These are phyloP conservation scores for Lichtheimia ramosa DNA, from an alignment of 371 early-diverging fungal genomes.

Conservation along the genomic window DNA sequence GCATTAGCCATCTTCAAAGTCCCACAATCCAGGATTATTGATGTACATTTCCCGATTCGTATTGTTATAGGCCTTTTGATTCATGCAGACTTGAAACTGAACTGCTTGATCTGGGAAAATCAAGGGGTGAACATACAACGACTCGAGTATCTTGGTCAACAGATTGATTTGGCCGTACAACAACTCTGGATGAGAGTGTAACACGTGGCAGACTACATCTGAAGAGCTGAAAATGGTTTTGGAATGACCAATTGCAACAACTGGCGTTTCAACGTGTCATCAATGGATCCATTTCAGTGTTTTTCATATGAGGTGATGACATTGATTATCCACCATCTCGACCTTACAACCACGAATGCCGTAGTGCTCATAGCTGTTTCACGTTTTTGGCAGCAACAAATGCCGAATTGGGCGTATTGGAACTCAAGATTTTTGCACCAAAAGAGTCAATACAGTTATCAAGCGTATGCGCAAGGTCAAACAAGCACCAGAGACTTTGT, in stretches of 20 bases:
- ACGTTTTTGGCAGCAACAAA: too few relatives aligned
- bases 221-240: slow-evolving; percentile 10
- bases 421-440: too few relatives aligned
- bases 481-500: not conserved
- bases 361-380: too few relatives aligned
- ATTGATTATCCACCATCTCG: too few relatives aligned
- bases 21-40: not conserved
- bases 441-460: not conserved
- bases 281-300: not conserved
- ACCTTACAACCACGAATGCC: too few relatives aligned
- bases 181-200: slow-evolving; percentile 3
- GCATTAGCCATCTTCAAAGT: not conserved
- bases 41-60: not conserved
- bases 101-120: too few relatives aligned
- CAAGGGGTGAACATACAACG: too few relatives aligned
- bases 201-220: not conserved
- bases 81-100: not conserved
- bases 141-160: too few relatives aligned
- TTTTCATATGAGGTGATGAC: too few relatives aligned
- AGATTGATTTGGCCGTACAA: not conserved
- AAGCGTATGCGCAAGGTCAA: not conserved
- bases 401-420: too few relatives aligned
- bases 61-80: not conserved
- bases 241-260: slow-evolving; percentile 5
- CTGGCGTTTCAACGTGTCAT: not conserved